Conservation (phyloP, 345 rosid genomes). For the Citrus maxima region DNA sequence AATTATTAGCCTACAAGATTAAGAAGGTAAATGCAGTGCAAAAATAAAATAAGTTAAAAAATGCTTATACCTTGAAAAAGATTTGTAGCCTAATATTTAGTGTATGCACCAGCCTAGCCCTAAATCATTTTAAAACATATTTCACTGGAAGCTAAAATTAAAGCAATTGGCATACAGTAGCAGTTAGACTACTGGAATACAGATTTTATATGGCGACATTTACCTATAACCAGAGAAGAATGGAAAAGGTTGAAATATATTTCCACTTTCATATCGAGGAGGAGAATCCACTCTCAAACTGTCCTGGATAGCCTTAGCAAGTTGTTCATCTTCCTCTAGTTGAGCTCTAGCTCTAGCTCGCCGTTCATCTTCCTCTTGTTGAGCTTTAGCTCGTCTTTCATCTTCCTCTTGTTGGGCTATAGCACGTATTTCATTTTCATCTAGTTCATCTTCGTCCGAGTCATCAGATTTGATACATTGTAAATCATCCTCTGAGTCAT, state of each 20-base stretch:
- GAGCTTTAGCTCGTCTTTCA: slow-evolving; percentile 29
- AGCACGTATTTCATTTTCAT: slow-evolving; percentile 38
- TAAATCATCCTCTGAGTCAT: slow-evolving; percentile 40
- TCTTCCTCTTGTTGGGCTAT: slow-evolving; percentile 41
- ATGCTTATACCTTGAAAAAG: background rate
- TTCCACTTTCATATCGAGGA: slow-evolving; percentile 47
- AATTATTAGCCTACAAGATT: background rate
- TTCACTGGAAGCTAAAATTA: background rate
- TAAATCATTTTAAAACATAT: background rate
- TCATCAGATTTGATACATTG: slow-evolving; percentile 1
- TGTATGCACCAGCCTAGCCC: background rate
- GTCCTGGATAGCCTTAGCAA: slow-evolving; percentile 89
- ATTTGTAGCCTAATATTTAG: background rate
- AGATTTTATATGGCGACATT: background rate
- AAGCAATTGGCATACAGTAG: background rate
- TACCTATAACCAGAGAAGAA: slow-evolving; percentile 66
- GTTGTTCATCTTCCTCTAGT: slow-evolving; percentile 85
- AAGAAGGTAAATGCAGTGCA: background rate
- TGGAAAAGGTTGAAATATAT: slow-evolving; percentile 48
- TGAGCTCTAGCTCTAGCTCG: slow-evolving; percentile 41
- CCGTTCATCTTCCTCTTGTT: slow-evolving; percentile 46
- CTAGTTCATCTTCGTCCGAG: slow-evolving; percentile 47
- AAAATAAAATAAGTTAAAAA: background rate
- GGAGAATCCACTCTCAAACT: slow-evolving; percentile 60
- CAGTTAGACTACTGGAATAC: slow-evolving; percentile 1